Base-by-base conservation (phyloP, 2,329 filamentous ascomycete genomes). In the Pleurostoma richardsiae region DNA sequence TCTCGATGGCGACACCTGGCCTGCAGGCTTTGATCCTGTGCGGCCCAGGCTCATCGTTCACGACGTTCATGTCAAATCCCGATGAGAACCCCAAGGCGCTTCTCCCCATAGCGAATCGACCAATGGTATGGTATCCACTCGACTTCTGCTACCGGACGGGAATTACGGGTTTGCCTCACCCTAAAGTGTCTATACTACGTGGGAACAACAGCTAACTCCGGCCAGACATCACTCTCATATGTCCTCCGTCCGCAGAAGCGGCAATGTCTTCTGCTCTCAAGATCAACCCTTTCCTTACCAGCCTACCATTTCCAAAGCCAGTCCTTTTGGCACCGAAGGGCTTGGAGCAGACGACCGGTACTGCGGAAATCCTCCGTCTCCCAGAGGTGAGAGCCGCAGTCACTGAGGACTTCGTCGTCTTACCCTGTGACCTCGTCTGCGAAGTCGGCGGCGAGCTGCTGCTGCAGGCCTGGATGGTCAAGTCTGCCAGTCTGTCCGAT, bases 371-470 rank as follows among this genome's bases (percentile, higher is more conserved):
- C 26, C 79, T 99, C 44, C 82, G 91, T 7, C 75, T 96, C 6
- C 86, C 88, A 1, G 88, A 96, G 62, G 82, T 97, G 40, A 84
- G 86, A 60, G 74, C 76, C n/a, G 76, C 83, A 6, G 82, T 99
- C 56, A 90, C 81, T 45, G 82, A 83, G 10, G 90, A 99, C 67
- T 97, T 99, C 60, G 72, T 96, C 29, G 81, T 97, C 3, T 73
- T 99, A 4, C 92, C 94, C 1, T 99, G 94, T 66, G 94, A 99
- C 63, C 74, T 99, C 5, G 83, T 99, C 38, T 96, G 90, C 63
- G 91, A 96, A 60, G 72, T 97, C 11, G 85, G 87, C 3, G 91
- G 90, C 10, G 86, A 90, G 56, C 82, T 85, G 52, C 74, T 97
- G 27, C 70, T 95, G 3, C 90, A 96, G 64, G 83, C 91, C 50